Evolutionary conservation across 2,329 filamentous ascomycete genomes (phyloP).

Genomic region (Pseudophaeomoniella oleicola): DNA sequence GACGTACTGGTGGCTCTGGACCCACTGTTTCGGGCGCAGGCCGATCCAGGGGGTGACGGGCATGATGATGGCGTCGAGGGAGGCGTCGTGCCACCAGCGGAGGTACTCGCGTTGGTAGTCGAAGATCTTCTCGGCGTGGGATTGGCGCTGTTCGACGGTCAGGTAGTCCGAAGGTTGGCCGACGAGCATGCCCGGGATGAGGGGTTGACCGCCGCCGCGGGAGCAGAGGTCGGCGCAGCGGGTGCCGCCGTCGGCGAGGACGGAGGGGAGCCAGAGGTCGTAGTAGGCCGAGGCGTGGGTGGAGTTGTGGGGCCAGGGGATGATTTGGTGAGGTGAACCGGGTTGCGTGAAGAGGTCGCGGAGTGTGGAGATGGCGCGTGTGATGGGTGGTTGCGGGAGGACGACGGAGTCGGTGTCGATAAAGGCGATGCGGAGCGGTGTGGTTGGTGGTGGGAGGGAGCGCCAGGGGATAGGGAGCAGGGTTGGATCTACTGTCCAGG

Average conservation of each 20-base stretch:
- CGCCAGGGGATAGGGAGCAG: conserved; percentile 1
- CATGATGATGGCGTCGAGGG: conserved; percentile 20
- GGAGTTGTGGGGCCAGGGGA: not conserved
- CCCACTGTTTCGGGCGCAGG: conserved; percentile 18
- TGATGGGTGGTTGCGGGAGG: conserved; percentile 1
- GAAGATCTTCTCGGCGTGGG: conserved; percentile 17
- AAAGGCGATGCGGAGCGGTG: not conserved
- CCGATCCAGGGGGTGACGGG: conserved; percentile 12
- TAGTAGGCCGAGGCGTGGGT: not conserved
- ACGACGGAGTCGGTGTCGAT: not conserved
- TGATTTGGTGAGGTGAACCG: not conserved
- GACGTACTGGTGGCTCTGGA: conserved; percentile 17
- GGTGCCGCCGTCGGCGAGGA: conserved; percentile 19
- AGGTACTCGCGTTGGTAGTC: conserved; percentile 16
- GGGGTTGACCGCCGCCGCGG: conserved; percentile 15
- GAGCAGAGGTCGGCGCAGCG: conserved; percentile 13
- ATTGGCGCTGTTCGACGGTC: conserved; percentile 12
- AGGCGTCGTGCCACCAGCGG: conserved; percentile 15
- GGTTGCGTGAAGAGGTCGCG: not conserved
- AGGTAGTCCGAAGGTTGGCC: conserved; percentile 15
- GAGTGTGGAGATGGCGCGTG: not conserved
- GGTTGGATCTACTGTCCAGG: conserved; percentile 1
- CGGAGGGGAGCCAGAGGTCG: conserved; percentile 18
- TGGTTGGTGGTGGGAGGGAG: not conserved
- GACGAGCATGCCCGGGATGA: conserved; percentile 21